Evolutionary conservation across 345 rosid species (phyloP), one percentile per base, ranked within the genome.

Genomic region (Citrus inodora): DNA sequence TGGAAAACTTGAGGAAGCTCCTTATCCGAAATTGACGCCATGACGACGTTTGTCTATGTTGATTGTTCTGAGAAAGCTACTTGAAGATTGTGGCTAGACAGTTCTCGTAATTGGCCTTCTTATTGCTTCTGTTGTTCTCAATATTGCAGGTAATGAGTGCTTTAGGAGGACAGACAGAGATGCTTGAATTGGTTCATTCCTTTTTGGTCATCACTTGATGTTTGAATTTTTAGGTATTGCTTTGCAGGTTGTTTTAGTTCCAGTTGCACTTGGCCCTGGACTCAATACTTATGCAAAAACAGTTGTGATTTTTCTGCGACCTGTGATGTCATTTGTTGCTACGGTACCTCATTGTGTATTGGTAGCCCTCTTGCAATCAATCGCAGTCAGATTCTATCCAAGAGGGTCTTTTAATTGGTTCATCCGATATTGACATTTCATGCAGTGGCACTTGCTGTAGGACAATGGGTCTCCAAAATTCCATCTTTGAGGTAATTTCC

Each of bases 281-380:
- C 91, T 95, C 25, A 95, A 95, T 76, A 92, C 94, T 53, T 93
- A 91, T 13, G 98, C 97, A 37, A 95, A 93, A 82, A 93, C 96
- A 9, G 90, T 92, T 38, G 97, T 90, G 62, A 60, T 80, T 62
- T 56, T 89, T 67, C 83, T 95, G 77, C 89, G 59, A 75, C 95
- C 99, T 5, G 83, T 93, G 87, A 95, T 93, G 97, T 98, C 98
- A 6, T 82, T 93, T 75, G 91, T 95, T 78, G 98, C 98, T 55
- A 93, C 93, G 98, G 97, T 70, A 93, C 98, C 58, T 83, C 98
- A 7, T 4, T 93, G 83, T 91, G 99, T 80, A 92, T 93, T 48
- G 97, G 98, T 53, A 92, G 97, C 88, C 97, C 97, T 8, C 91
- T 92, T 73, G 95, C 99, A 3, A 86, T 93, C 74, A 95, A 93